Evolutionary conservation across 257 asterid species (phyloP), one percentile per base, ranked within the genome.

Genomic region (Datura wrightii): DNA sequence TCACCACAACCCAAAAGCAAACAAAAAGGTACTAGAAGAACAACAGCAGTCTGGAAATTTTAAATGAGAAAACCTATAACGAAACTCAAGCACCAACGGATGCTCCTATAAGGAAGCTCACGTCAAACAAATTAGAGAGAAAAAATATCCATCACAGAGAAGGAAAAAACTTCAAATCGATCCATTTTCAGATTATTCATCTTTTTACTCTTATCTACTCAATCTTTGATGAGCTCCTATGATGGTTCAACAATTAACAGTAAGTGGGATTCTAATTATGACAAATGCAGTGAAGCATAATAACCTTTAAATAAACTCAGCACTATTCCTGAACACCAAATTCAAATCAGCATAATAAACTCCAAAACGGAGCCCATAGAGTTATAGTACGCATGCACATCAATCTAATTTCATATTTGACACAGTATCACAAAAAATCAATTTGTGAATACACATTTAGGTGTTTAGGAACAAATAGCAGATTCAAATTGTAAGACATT

Each of bases 1-100:
- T 69, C 79, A 69, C 53, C 52, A 69, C 79, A 69, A 69, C 53
- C 79, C 79, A 69, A 15, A 69, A 69, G 79, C 34, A 69, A 69
- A 69, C 10, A 41, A 69, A 18, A 41, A 8, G 1, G 34, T 18
- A 69, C 53, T 15, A 69, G 34, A 41, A 8, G 3, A 69, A 16
- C 39, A 5, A 39, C 34, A 69, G 34, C 53, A 39, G 78, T 67
- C 50, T 3, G 53, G 79, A 41, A 39, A 69, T 39, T 41, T 69
- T 31, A 67, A 34, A 65, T 2, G n/a, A 65, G 5, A 36, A 34
- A 65, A 66, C 19, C 46, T 15, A 14, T 13, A 67, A 37, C n/a
- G 13, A 39, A 67, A 0, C 76, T 67, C 76, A 15, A 8, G 76
- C 19, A 37, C 48, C 41, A 15, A 14, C 0, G 13, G 76, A 67